Percentiles rank a stretch among this genome's conserved stretches.
Evolutionary conservation across 176 grass and related monocot species (phyloP).

Genomic region (Musa troglodytarum): DNA sequence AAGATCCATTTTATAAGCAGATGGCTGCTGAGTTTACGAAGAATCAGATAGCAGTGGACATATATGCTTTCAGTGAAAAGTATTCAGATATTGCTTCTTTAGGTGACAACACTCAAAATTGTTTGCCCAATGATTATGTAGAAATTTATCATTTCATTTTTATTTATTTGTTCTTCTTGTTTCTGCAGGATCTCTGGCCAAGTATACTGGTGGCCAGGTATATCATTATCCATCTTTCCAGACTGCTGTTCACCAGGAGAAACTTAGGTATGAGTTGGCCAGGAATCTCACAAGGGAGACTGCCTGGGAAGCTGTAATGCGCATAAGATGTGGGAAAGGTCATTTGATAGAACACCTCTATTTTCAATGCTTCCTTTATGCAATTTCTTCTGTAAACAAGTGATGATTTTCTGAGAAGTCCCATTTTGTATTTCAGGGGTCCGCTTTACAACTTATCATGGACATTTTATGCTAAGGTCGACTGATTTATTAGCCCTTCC

Average conservation of each 20-base stretch:
- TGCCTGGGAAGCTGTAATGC: slow-evolving; percentile 98
- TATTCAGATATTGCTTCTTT: slow-evolving; percentile 90
- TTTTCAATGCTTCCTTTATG: background rate
- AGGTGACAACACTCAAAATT: slow-evolving; percentile 38
- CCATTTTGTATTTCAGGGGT: slow-evolving; percentile 46
- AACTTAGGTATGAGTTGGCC: slow-evolving; percentile 69
- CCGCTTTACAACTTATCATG: slow-evolving; percentile 90
- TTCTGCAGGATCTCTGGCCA: slow-evolving; percentile 61
- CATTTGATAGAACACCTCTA: background rate
- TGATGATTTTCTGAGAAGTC: slow-evolving; percentile 15
- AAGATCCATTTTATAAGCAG: slow-evolving; percentile 96
- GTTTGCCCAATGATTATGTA: background rate
- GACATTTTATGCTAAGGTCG: slow-evolving; percentile 95
- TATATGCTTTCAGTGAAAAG: slow-evolving; percentile 85
- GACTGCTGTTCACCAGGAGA: slow-evolving; percentile 56
- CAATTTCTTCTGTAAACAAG: background rate
- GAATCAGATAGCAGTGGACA: slow-evolving; percentile 75
- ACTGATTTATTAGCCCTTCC: slow-evolving; percentile 95
- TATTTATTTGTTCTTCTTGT: slow-evolving; percentile 11
- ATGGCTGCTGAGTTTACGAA: slow-evolving; percentile 98
- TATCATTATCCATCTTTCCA: slow-evolving; percentile 82
- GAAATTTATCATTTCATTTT: background rate
- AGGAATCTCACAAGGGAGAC: slow-evolving; percentile 85
- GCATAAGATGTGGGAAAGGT: slow-evolving; percentile 99
- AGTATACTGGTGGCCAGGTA: slow-evolving; percentile 97